Percentiles rank a stretch among this genome's conserved stretches.
These are phyloP conservation scores for Xylaria nigripes DNA, from an alignment of 495 filamentous ascomycete genomes.

Conservation along the genomic window DNA sequence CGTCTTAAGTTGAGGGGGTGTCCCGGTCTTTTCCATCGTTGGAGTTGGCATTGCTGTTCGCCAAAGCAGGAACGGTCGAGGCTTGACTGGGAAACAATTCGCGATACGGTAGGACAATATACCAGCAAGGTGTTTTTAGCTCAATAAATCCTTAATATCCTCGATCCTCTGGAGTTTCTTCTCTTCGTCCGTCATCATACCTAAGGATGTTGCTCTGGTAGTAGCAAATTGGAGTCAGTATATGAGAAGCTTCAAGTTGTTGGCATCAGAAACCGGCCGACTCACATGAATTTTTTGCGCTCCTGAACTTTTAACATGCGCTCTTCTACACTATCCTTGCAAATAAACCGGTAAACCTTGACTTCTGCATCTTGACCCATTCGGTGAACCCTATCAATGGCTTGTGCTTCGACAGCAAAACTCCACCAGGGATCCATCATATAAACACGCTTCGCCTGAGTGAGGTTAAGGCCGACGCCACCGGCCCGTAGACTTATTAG, in stretches of 20 bases:
- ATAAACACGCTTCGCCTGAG: conserved; percentile 76
- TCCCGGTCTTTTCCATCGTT: neutral
- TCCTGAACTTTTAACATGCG: conserved; percentile 93
- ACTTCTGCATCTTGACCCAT: conserved; percentile 93
- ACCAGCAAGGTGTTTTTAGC: conserved; percentile 31
- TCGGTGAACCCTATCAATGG: conserved; percentile 96
- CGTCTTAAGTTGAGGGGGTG: too few species aligned
- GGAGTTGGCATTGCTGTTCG: neutral
- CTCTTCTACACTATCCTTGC: conserved; percentile 85
- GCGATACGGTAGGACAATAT: neutral
- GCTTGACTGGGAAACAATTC: too few species aligned
- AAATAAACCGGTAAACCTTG: conserved; percentile 75
- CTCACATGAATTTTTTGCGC: conserved; percentile 89
- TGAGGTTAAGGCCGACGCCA: conserved; percentile 90
- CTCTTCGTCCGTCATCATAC: conserved; percentile 90
- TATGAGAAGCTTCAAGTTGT: neutral
- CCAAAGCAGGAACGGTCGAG: neutral
- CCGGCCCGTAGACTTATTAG: conserved; percentile 82
- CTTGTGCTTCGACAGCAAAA: conserved; percentile 92
- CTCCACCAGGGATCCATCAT: conserved; percentile 99
- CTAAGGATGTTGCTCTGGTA: conserved; percentile 75
- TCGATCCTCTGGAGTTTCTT: conserved; percentile 84
- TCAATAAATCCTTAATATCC: conserved; percentile 87
- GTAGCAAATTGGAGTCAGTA: conserved; percentile 12
- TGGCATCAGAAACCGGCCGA: conserved; percentile 12